phyloP scores from a whole-genome alignment of 345 rosid genomes.

The Eucalyptus leucophloia region DNA sequence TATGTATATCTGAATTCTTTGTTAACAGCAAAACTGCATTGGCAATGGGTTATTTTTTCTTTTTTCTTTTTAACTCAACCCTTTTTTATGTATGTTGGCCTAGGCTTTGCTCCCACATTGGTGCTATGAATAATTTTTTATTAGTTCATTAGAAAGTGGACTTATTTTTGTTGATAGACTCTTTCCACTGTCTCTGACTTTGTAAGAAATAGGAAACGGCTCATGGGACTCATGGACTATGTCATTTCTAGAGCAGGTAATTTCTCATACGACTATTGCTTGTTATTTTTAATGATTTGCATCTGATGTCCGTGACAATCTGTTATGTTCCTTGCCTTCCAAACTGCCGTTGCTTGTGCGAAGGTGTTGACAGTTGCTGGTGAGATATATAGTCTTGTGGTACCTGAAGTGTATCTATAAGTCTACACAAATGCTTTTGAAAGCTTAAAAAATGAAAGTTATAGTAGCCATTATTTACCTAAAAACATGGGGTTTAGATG shows the following conservation, averaged over 20 bases:
- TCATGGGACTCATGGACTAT: conserved; percentile 81
- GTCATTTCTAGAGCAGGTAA: conserved; percentile 73
- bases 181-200: background rate
- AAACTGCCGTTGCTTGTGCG: conserved; percentile 70
- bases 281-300: background rate
- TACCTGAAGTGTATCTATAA: background rate
- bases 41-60: background rate
- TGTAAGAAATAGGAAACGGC: conserved; percentile 72
- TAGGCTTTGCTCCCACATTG: background rate
- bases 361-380: conserved; percentile 35
- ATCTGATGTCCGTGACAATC: background rate
- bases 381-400: background rate
- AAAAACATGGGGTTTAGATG: background rate
- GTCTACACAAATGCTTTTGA: background rate
- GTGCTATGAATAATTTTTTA: background rate
- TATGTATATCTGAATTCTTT: background rate
- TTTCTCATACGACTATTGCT: background rate
- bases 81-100: background rate
- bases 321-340: conserved; percentile 11
- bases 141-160: background rate
- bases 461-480: background rate
- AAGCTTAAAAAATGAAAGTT: too few relatives aligned
- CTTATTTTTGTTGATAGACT: background rate
- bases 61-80: background rate
- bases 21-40: background rate